These are phyloP conservation scores for Leptosphaerulina australis DNA, from an alignment of 2,329 filamentous ascomycete genomes.

Conservation along the genomic window DNA sequence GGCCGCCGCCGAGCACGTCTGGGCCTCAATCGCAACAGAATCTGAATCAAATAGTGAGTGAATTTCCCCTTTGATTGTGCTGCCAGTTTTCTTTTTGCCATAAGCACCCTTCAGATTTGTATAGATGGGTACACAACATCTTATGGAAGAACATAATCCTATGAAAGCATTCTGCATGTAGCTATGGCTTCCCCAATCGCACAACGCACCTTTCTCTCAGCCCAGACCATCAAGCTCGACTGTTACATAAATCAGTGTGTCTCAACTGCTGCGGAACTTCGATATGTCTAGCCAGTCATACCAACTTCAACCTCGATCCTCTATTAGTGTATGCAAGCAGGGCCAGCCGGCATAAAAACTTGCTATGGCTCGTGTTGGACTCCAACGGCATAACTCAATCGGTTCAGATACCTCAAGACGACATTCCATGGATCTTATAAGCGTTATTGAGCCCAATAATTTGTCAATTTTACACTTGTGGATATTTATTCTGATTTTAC, in stretches of 20 bases:
- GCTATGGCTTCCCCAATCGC: not conserved
- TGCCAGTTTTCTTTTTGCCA: not conserved
- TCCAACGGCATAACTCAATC: no score
- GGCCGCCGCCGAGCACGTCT: conserved; percentile 55
- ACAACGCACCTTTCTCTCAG: not conserved
- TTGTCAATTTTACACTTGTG: not conserved
- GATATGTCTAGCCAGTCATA: not conserved
- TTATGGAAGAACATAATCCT: not conserved
- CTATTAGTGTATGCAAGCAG: not conserved
- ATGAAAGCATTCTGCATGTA: not conserved
- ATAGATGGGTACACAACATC: not conserved
- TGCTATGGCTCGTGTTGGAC: no score
- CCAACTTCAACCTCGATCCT: not conserved
- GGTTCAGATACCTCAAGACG: not conserved
- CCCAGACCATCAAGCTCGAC: not conserved
- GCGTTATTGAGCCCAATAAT: not conserved
- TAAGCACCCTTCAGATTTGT: not conserved
- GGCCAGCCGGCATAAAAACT: not conserved
- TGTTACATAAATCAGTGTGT: not conserved
- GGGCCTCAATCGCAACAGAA: conserved; percentile 80
- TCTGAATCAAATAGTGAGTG: conserved; percentile 90
- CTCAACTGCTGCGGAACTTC: not conserved
- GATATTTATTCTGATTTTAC: not conserved
- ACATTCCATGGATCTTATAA: not conserved
- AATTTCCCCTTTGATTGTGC: not conserved